Conservation (phyloP, 2,329 filamentous ascomycete genomes). For the Penicillium sp. region DNA sequence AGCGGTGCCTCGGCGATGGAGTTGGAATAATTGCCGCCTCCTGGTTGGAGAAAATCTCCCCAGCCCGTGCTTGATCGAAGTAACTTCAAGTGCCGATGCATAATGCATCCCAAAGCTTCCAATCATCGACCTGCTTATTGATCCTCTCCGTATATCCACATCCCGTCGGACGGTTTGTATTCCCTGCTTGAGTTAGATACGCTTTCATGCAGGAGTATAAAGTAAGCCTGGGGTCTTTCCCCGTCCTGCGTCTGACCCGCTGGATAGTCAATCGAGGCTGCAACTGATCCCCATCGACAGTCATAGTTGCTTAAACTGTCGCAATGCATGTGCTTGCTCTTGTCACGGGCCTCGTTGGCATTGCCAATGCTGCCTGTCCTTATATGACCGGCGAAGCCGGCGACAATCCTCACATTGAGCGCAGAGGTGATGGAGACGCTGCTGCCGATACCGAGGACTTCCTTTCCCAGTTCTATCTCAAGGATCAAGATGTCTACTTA, state of each 20-base stretch:
- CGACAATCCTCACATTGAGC: slow-evolving; percentile 12
- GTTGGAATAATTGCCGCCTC: slow-evolving; percentile 15
- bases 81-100: not conserved
- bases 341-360: slow-evolving; percentile 30
- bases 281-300: not conserved
- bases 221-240: slow-evolving; percentile 1
- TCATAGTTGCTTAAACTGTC: not conserved
- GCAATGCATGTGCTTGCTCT: slow-evolving; percentile 29
- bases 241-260: not conserved
- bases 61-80: slow-evolving; percentile 4
- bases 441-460: slow-evolving; percentile 38
- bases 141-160: not conserved
- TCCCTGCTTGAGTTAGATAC: not conserved
- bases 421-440: slow-evolving; percentile 29
- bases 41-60: slow-evolving; percentile 14
- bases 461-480: slow-evolving; percentile 45
- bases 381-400: slow-evolving; percentile 38
- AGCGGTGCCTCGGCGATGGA: slow-evolving; percentile 11
- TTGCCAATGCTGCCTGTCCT: slow-evolving; percentile 41
- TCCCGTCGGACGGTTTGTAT: not conserved
- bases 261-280: not conserved
- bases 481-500: slow-evolving; percentile 55
- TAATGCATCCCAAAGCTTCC: not conserved
- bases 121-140: slow-evolving; percentile 7
- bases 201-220: slow-evolving; percentile 9